A percentile compares a stretch with the other conserved stretches of the same genome.
Conservation (phyloP, 345 rosid genomes). For the Eucalyptus sp. region DNA sequence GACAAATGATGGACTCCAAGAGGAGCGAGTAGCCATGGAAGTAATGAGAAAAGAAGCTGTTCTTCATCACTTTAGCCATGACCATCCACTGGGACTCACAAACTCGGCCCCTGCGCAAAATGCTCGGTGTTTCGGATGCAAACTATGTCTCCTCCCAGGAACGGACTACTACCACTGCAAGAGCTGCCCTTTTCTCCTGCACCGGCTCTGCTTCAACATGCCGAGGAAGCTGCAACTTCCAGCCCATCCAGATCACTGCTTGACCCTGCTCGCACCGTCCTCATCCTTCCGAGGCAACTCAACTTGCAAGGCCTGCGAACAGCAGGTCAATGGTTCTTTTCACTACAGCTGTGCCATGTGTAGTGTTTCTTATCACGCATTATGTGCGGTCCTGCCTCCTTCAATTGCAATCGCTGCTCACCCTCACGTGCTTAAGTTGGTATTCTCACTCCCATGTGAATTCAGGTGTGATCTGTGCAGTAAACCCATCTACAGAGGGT, state of each 20-base stretch:
- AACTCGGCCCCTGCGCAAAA: background rate
- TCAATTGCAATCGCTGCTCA: conserved; percentile 16
- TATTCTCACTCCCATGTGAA: conserved; percentile 28
- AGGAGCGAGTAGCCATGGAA: background rate
- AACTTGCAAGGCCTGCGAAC: conserved; percentile 31
- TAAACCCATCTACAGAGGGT: conserved; percentile 11
- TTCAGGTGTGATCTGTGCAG: conserved; percentile 35
- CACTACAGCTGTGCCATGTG: conserved; percentile 23
- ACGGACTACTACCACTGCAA: conserved; percentile 19
- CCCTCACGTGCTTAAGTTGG: conserved; percentile 33
- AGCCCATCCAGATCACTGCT: conserved; percentile 25
- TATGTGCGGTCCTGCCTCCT: conserved; percentile 35
- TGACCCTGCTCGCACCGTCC: conserved; percentile 1
- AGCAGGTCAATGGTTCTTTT: conserved; percentile 16
- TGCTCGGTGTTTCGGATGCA: conserved; percentile 19
- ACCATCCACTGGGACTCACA: conserved; percentile 12
- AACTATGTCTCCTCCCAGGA: conserved; percentile 1
- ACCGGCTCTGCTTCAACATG: conserved; percentile 22
- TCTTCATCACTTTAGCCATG: conserved; percentile 34
- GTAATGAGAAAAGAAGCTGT: background rate
- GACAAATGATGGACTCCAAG: background rate
- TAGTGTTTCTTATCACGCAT: conserved; percentile 15
- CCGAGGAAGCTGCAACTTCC: conserved; percentile 26
- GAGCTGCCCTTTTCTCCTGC: conserved; percentile 31
- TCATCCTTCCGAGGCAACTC: background rate